Conservation (phyloP, 108 stramenopile genomes). For the Licmophora abbreviata region DNA sequence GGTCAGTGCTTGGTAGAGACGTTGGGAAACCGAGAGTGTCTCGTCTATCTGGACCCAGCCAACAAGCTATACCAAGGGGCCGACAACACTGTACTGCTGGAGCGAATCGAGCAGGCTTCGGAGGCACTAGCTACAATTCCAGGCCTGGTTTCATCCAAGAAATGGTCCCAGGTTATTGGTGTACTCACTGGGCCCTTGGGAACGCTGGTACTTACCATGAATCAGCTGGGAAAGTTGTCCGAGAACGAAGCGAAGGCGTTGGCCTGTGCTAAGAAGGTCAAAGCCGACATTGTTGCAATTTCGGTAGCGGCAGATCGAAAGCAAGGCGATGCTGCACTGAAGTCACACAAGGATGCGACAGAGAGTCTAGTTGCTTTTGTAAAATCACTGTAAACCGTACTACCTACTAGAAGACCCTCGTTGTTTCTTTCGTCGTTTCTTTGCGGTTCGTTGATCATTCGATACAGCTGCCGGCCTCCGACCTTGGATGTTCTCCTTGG, state of each 20-base stretch:
- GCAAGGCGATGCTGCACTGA: constrained; percentile 23
- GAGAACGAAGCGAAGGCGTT: constrained; percentile 17
- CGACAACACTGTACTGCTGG: constrained; percentile 29
- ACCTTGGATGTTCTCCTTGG: too few species aligned
- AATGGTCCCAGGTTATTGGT: constrained; percentile 58
- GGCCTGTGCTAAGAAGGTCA: constrained; percentile 29
- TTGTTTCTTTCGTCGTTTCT: too few species aligned
- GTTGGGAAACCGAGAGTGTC: constrained; percentile 61
- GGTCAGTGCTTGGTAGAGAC: constrained; percentile 65
- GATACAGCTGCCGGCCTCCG: too few species aligned
- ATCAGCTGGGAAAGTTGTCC: constrained; percentile 24
- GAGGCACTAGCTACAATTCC: constrained; percentile 41
- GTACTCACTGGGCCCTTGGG: constrained; percentile 58
- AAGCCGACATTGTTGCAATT: constrained; percentile 49
- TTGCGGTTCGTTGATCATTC: too few species aligned
- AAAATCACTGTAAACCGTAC: constrained; percentile 25
- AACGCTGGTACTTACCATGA: constrained; percentile 33
- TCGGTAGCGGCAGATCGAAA: constrained; percentile 34
- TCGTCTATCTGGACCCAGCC: constrained; percentile 57
- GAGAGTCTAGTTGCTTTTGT: constrained; percentile 45
- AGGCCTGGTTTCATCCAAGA: constrained; percentile 36
- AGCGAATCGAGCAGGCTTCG: constrained; percentile 29
- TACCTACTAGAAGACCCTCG: too few species aligned
- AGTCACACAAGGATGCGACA: constrained; percentile 34
- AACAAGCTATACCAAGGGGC: constrained; percentile 55